These are phyloP conservation scores for Curvularia sp. DNA, from an alignment of 2,329 filamentous ascomycete species.

Conservation along the genomic window DNA sequence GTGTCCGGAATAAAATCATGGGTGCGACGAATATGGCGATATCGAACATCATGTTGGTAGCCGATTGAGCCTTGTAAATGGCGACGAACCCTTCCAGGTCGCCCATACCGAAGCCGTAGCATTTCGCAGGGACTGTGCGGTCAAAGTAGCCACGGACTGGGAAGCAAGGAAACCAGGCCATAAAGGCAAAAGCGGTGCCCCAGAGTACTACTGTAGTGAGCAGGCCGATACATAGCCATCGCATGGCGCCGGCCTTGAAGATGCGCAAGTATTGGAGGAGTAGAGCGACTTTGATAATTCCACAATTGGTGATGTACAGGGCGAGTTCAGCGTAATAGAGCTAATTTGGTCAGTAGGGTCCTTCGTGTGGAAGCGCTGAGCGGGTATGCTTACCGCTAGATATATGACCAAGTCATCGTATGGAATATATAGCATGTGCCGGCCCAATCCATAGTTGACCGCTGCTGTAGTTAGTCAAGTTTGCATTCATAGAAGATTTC, in stretches of 20 bases:
- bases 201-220: slow-evolving; percentile 38
- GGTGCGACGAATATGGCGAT: slow-evolving; percentile 43
- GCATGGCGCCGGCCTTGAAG: slow-evolving; percentile 43
- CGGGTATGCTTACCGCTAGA: slow-evolving; percentile 17
- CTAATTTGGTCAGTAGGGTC: slow-evolving; percentile 18
- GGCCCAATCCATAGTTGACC: slow-evolving; percentile 41
- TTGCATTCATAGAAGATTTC: neutral
- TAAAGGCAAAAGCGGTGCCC: slow-evolving; percentile 40
- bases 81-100: slow-evolving; percentile 30
- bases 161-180: slow-evolving; percentile 45
- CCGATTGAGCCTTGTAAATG: slow-evolving; percentile 39
- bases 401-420: slow-evolving; percentile 23
- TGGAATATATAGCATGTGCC: slow-evolving; percentile 42
- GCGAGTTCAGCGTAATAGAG: slow-evolving; percentile 40
- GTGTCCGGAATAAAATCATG: slow-evolving; percentile 39
- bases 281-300: slow-evolving; percentile 48
- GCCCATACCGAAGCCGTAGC: slow-evolving; percentile 41
- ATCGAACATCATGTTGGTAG: slow-evolving; percentile 48
- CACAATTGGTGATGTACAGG: slow-evolving; percentile 41
- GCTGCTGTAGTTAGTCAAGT: slow-evolving; percentile 31
- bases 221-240: slow-evolving; percentile 36
- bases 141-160: slow-evolving; percentile 39
- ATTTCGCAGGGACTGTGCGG: slow-evolving; percentile 27
- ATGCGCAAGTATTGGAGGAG: slow-evolving; percentile 50
- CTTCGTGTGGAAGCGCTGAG: neutral